Percentiles rank a stretch among this genome's conserved stretches.
These are phyloP conservation scores for Meyerozyma smithsonii DNA, from an alignment of 1,139 yeast species.

Conservation along the genomic window DNA sequence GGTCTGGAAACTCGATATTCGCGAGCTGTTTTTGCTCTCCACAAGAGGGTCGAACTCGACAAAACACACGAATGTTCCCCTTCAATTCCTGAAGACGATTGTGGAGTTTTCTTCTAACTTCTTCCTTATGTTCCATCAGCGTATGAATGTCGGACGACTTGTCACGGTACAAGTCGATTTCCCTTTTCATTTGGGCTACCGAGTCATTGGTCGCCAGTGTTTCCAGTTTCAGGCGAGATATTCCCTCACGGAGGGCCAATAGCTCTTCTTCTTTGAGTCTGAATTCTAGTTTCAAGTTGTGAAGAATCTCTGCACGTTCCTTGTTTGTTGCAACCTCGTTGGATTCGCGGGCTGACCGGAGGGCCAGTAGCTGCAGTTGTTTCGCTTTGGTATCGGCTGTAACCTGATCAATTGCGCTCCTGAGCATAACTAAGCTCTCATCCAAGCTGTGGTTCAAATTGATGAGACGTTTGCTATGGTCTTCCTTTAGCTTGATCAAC, in stretches of 20 bases:
- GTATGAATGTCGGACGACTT: slow-evolving; percentile 20
- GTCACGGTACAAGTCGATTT: slow-evolving; percentile 6
- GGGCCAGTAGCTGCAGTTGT: neutral
- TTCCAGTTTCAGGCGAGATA: neutral
- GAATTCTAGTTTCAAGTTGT: slow-evolving; percentile 11
- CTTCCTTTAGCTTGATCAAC: slow-evolving; percentile 24
- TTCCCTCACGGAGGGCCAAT: neutral
- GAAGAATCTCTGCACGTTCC: slow-evolving; percentile 6
- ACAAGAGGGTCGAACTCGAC: slow-evolving; percentile 69
- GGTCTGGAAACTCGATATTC: slow-evolving; percentile 44
- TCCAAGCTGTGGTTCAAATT: slow-evolving; percentile 19
- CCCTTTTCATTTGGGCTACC: slow-evolving; percentile 4
- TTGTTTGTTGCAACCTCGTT: slow-evolving; percentile 6
- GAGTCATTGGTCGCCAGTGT: neutral
- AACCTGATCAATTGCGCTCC: slow-evolving; percentile 13
- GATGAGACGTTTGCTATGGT: slow-evolving; percentile 18
- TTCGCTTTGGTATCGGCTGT: slow-evolving; percentile 8
- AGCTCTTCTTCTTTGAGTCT: slow-evolving; percentile 20
- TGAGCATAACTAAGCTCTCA: slow-evolving; percentile 15
- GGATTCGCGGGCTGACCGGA: neutral
- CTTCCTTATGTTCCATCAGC: slow-evolving; percentile 20
- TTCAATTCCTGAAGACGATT: slow-evolving; percentile 77
- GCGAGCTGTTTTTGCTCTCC: slow-evolving; percentile 20
- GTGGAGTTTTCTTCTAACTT: slow-evolving; percentile 60
- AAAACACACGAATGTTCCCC: slow-evolving; percentile 89